A percentile compares a stretch with the other conserved stretches of the same genome.
Evolutionary conservation across 2,329 filamentous ascomycete genomes (phyloP).

Genomic region (Calonectria pauciramosa): DNA sequence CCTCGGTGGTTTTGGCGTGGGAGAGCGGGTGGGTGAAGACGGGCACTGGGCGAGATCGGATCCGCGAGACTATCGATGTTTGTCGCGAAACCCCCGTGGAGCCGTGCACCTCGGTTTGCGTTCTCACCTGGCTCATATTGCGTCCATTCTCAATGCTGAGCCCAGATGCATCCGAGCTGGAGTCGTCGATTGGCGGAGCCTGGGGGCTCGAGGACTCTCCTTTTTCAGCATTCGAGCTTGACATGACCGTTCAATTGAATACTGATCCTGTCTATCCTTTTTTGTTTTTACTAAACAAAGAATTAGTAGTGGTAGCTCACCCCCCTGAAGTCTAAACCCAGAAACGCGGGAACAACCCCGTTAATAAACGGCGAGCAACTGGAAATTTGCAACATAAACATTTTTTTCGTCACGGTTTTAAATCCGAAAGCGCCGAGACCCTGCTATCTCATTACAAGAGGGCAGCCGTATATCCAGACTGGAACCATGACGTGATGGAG

Average conservation of each 20-base stretch:
- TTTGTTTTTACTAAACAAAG: not conserved
- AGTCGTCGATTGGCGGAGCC: not conserved
- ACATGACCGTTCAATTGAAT: not conserved
- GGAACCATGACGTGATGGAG: slow-evolving; percentile 18
- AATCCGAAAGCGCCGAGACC: slow-evolving; percentile 21
- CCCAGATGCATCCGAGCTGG: not conserved
- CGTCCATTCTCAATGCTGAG: not conserved
- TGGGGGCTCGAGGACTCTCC: not conserved
- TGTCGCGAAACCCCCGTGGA: not conserved
- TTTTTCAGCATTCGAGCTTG: slow-evolving; percentile 4
- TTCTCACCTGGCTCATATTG: not conserved
- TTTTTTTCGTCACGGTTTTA: not conserved
- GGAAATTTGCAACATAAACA: not conserved
- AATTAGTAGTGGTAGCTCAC: not conserved
- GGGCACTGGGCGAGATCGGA: slow-evolving; percentile 58
- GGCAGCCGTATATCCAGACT: not conserved
- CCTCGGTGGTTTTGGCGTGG: slow-evolving; percentile 58
- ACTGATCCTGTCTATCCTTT: not conserved
- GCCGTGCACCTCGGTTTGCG: not conserved
- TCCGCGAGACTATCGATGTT: slow-evolving; percentile 57
- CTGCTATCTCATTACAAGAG: not conserved
- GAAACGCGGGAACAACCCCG: not conserved
- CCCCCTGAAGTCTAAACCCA: not conserved
- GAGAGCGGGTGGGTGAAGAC: slow-evolving; percentile 61
- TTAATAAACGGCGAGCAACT: not conserved